A percentile compares a stretch with the other conserved stretches of the same genome.
These are phyloP conservation scores for Conringia planisiliqua DNA, from an alignment of 345 rosid genomes.

Conservation along the genomic window DNA sequence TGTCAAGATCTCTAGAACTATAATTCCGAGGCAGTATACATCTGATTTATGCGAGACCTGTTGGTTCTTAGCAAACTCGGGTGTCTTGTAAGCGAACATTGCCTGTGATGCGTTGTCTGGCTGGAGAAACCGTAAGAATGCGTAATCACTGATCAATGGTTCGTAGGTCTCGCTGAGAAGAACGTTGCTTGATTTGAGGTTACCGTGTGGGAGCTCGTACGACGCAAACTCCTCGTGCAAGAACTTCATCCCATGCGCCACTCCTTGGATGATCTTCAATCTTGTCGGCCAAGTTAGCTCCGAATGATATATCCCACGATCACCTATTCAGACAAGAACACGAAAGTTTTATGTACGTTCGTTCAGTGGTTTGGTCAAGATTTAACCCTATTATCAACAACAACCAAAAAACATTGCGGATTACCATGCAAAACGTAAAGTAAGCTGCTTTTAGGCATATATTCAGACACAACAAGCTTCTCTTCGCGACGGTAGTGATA, in stretches of 20 bases:
- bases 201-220: slow-evolving; percentile 72
- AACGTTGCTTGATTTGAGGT: slow-evolving; percentile 85
- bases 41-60: slow-evolving; percentile 62
- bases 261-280: slow-evolving; percentile 57
- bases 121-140: slow-evolving; percentile 52
- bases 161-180: slow-evolving; percentile 50
- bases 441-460: slow-evolving; percentile 79
- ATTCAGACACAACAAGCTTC: slow-evolving; percentile 78
- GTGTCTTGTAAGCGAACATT: slow-evolving; percentile 60
- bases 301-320: slow-evolving; percentile 50
- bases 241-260: slow-evolving; percentile 57
- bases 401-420: not conserved
- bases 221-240: slow-evolving; percentile 55
- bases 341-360: not conserved
- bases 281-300: slow-evolving; percentile 66
- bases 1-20: slow-evolving; percentile 72
- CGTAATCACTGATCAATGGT: slow-evolving; percentile 64
- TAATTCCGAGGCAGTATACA: slow-evolving; percentile 69
- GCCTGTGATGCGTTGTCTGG: slow-evolving; percentile 36
- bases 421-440: slow-evolving; percentile 77
- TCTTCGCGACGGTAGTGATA: slow-evolving; percentile 81
- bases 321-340: slow-evolving; percentile 34
- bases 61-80: slow-evolving; percentile 46
- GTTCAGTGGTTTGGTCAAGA: not conserved
- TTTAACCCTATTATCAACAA: not conserved